Evolutionary conservation across 2,329 filamentous ascomycete genomes (phyloP).

Genomic region (Cladosporium sp.): DNA sequence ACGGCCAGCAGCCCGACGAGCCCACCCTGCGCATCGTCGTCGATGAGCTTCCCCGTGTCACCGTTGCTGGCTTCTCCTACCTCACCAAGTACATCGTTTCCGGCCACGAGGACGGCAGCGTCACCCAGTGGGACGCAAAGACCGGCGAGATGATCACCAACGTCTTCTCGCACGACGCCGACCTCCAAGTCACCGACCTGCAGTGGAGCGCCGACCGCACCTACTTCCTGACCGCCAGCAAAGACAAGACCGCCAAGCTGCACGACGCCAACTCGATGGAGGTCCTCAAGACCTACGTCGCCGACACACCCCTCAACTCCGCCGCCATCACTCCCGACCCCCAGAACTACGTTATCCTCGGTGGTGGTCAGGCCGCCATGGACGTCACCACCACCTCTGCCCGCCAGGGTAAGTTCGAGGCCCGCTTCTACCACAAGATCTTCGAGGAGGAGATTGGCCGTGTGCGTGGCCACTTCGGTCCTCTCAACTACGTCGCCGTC

Average conservation of each 20-base stretch:
- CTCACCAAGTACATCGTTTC: slow-evolving; percentile 94
- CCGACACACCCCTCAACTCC: slow-evolving; percentile 96
- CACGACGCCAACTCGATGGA: slow-evolving; percentile 83
- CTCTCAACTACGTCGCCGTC: slow-evolving; percentile 91
- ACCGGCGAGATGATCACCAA: slow-evolving; percentile 81
- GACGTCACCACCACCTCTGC: slow-evolving; percentile 94
- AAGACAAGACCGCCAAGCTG: slow-evolving; percentile 97
- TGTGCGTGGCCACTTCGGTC: slow-evolving; percentile 96
- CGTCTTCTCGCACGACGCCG: slow-evolving; percentile 81
- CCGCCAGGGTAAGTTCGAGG: slow-evolving; percentile 98
- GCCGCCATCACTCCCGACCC: slow-evolving; percentile 93
- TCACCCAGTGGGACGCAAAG: slow-evolving; percentile 91
- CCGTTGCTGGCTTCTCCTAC: slow-evolving; percentile 95
- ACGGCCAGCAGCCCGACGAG: slow-evolving; percentile 83
- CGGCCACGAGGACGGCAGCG: slow-evolving; percentile 92
- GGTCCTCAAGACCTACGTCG: slow-evolving; percentile 86
- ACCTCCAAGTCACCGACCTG: slow-evolving; percentile 82
- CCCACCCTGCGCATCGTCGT: slow-evolving; percentile 84
- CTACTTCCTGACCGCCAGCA: slow-evolving; percentile 97
- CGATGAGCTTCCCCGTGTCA: slow-evolving; percentile 88
- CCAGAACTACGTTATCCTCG: slow-evolving; percentile 97
- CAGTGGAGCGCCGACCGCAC: slow-evolving; percentile 93
- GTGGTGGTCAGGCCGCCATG: slow-evolving; percentile 97
- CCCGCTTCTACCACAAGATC: slow-evolving; percentile 99
- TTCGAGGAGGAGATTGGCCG: slow-evolving; percentile 98